These are phyloP conservation scores for Cladosporium sp. DNA, from an alignment of 2,329 filamentous ascomycete species.

Conservation along the genomic window DNA sequence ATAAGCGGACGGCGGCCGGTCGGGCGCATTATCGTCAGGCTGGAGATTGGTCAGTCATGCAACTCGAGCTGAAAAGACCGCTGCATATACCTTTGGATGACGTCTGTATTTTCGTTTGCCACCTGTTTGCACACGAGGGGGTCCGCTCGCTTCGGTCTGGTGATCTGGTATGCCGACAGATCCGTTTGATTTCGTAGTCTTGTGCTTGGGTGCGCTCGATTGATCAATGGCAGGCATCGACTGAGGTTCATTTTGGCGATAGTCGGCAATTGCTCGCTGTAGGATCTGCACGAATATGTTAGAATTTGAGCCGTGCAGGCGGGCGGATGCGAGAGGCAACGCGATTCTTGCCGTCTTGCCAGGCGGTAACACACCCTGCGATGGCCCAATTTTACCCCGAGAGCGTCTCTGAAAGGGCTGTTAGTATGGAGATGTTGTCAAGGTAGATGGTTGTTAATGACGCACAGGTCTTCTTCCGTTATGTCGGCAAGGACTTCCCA, in stretches of 20 bases:
- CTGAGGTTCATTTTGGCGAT: slow-evolving; percentile 47
- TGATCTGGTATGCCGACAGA: neutral
- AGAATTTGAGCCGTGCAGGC: neutral
- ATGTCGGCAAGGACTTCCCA: slow-evolving; percentile 82
- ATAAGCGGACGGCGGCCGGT: slow-evolving; percentile 74
- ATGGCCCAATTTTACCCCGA: slow-evolving; percentile 75
- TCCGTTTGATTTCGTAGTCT: neutral
- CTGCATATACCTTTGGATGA: slow-evolving; percentile 61
- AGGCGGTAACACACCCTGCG: slow-evolving; percentile 55
- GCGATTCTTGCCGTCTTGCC: neutral
- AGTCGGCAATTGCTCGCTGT: slow-evolving; percentile 74
- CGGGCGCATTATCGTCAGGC: slow-evolving; percentile 73
- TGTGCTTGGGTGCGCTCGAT: neutral
- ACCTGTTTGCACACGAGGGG: slow-evolving; percentile 9
- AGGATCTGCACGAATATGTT: slow-evolving; percentile 55
- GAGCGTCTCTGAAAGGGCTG: slow-evolving; percentile 50
- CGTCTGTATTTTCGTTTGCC: slow-evolving; percentile 69
- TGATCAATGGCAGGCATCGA: neutral
- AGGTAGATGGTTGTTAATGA: neutral
- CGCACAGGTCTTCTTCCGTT: slow-evolving; percentile 74
- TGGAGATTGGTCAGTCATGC: slow-evolving; percentile 28
- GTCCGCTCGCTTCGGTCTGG: neutral
- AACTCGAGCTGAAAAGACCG: slow-evolving; percentile 20
- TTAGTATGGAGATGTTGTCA: neutral
- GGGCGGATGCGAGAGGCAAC: neutral